Conservation (phyloP, 139 green algal genomes). For the Diplosphaera chodatii region DNA sequence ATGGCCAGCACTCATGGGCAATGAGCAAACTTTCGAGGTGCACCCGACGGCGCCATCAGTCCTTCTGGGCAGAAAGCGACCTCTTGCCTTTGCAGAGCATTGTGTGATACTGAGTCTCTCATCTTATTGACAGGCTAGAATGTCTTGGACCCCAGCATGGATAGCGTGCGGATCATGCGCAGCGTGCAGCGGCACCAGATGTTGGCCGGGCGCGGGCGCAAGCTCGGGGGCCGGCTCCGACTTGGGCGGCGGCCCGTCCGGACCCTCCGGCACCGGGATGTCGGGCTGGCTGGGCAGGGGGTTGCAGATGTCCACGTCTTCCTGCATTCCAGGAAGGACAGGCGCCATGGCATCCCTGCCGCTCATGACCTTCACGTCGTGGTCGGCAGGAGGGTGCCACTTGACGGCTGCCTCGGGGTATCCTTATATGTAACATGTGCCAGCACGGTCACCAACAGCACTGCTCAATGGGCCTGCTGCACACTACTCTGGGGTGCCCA, state of each 20-base stretch:
- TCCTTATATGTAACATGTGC: too few relatives aligned
- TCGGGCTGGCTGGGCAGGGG: conserved; percentile 26
- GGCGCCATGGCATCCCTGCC: too few relatives aligned
- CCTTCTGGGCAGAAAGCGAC: too few relatives aligned
- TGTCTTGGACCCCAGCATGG: not conserved
- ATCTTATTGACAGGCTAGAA: not conserved
- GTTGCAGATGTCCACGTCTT: not conserved
- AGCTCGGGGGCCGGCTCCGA: not conserved
- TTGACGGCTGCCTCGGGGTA: too few relatives aligned
- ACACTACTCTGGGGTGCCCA: too few relatives aligned
- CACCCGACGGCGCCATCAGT: too few relatives aligned
- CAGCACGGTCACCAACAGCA: too few relatives aligned
- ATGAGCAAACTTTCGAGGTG: not conserved
- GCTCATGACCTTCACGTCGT: too few relatives aligned
- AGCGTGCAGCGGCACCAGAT: not conserved
- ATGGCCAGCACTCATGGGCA: not conserved
- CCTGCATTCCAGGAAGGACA: not conserved
- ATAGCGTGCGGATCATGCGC: not conserved
- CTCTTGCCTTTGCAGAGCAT: too few relatives aligned
- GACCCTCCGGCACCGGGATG: conserved; percentile 18
- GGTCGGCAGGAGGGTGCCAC: not conserved
- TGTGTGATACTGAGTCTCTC: too few relatives aligned
- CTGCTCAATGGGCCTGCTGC: not conserved
- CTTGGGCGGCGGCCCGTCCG: not conserved
- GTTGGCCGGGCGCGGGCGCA: too few relatives aligned